Evolutionary conservation across 306 rosid species (phyloP), one percentile per base, ranked within the genome.

Genomic region (Inga laurina): DNA sequence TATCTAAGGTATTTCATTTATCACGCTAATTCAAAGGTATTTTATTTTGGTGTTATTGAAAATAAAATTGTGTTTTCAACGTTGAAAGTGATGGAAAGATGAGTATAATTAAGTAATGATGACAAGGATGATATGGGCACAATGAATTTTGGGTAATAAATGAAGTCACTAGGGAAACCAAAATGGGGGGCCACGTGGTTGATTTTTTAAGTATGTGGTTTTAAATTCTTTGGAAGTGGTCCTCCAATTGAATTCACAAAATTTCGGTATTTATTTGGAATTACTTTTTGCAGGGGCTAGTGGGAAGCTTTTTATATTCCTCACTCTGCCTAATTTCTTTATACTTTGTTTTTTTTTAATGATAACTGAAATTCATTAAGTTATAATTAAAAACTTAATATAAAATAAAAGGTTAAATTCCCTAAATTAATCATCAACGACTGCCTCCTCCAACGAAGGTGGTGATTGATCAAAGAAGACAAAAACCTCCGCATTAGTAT

Each of bases 191-290:
- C 43, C 65, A 59, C 10, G 32, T 59, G 65, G 22, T 21, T 8
- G 32, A 22, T 59, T n/a, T 22, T n/a, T 9, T n/a, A 1, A 22
- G 67, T 15, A 10, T 22, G 67, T 24, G 67, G 18, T 10, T 62
- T 74, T 74, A 27, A 15, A 80, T 77, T 77, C 14, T 11, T 81
- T 81, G 76, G 85, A 74, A 79, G 64, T 19, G 64, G 30, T n/a
- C 11, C 24, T n/a, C 3, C 30, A n/a, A 56, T 27, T 43, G 10
- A 70, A 70, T 41, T 24, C 18, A 19, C 34, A 43, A 21, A 10
- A 19, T 70, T 43, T n/a, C 10, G 35, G 2, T 68, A 7, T 18
- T 68, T 18, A 0, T 68, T 68, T 37, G 30, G 70, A 64, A 64
- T 64, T 64, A 27, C 43, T 11, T 41, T 51, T 54, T 59, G 32